Conservation (phyloP, 768 basidiomycete genomes). For the Punctularia strigosozonata region DNA sequence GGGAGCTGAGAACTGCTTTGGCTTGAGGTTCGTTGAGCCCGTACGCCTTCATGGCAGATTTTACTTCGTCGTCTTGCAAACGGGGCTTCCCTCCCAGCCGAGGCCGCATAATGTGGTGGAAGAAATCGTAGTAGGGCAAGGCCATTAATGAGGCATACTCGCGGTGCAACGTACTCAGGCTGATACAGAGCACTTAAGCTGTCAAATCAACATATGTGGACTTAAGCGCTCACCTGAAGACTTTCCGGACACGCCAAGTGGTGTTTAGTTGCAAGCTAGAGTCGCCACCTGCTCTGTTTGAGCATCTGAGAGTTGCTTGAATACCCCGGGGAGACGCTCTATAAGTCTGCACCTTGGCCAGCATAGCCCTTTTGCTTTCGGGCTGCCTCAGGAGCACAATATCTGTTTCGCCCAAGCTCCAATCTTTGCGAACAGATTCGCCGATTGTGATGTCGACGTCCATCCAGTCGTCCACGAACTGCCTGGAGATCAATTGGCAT, state of each 20-base stretch:
- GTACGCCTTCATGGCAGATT: constrained; percentile 55
- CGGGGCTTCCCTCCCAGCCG: constrained; percentile 34
- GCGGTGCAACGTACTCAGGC: constrained; percentile 82
- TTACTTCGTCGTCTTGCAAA: constrained; percentile 40
- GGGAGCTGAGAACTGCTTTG: constrained; percentile 67
- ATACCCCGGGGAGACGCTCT: constrained; percentile 30
- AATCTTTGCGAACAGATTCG: constrained; percentile 51
- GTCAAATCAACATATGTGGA: neutral
- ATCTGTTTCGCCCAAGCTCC: constrained; percentile 73
- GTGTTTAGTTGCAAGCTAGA: constrained; percentile 53
- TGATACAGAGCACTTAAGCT: constrained; percentile 20
- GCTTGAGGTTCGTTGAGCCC: constrained; percentile 92
- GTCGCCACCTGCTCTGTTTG: constrained; percentile 29
- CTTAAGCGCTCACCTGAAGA: constrained; percentile 55
- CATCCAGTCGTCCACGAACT: constrained; percentile 71
- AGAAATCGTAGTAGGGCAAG: constrained; percentile 73
- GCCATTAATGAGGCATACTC: constrained; percentile 85
- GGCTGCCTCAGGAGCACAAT: constrained; percentile 67
- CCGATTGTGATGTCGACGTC: constrained; percentile 63
- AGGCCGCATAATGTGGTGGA: constrained; percentile 58
- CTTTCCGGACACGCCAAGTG: constrained; percentile 65
- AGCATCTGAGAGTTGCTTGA: constrained; percentile 51
- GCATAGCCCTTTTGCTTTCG: constrained; percentile 36
- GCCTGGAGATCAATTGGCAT: constrained; percentile 56
- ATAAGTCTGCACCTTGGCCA: constrained; percentile 62